A percentile compares a stretch with the other conserved stretches of the same genome.
Conservation (phyloP, 768 basidiomycete genomes). For the Boletus rubescentipes region DNA sequence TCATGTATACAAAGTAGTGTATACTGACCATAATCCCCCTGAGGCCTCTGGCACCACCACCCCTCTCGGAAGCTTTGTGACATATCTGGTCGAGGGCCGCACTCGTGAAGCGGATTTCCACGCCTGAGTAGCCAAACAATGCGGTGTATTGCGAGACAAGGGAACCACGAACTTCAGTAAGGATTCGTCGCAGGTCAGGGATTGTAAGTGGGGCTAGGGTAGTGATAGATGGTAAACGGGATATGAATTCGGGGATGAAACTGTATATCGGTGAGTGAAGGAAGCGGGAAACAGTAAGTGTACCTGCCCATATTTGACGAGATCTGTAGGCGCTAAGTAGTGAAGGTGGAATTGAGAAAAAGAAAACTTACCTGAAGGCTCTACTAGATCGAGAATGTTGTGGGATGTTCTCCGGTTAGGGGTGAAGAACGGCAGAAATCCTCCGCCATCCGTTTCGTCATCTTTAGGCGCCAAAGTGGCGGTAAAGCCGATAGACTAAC, state of each 20-base stretch:
- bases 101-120: slow-evolving; percentile 85
- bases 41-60: slow-evolving; percentile 88
- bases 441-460: slow-evolving; percentile 37
- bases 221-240: slow-evolving; percentile 89
- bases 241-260: slow-evolving; percentile 95
- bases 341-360: not conserved
- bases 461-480: slow-evolving; percentile 46
- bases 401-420: slow-evolving; percentile 58
- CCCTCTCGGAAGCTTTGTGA: slow-evolving; percentile 70
- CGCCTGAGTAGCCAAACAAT: slow-evolving; percentile 79
- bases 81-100: slow-evolving; percentile 82
- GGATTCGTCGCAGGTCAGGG: slow-evolving; percentile 81
- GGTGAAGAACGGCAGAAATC: slow-evolving; percentile 70
- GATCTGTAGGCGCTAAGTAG: slow-evolving; percentile 46
- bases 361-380: slow-evolving; percentile 57
- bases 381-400: slow-evolving; percentile 65
- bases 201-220: slow-evolving; percentile 78
- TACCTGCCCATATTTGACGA: slow-evolving; percentile 76
- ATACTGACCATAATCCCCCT: slow-evolving; percentile 78
- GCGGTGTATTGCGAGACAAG: slow-evolving; percentile 87
- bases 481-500: slow-evolving; percentile 89
- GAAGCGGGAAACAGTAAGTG: not conserved
- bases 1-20: not conserved
- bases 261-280: slow-evolving; percentile 35
- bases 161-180: slow-evolving; percentile 91